phyloP scores from a whole-genome alignment of 2,329 filamentous ascomycete genomes.

The Trichophyton schoenleinii region DNA sequence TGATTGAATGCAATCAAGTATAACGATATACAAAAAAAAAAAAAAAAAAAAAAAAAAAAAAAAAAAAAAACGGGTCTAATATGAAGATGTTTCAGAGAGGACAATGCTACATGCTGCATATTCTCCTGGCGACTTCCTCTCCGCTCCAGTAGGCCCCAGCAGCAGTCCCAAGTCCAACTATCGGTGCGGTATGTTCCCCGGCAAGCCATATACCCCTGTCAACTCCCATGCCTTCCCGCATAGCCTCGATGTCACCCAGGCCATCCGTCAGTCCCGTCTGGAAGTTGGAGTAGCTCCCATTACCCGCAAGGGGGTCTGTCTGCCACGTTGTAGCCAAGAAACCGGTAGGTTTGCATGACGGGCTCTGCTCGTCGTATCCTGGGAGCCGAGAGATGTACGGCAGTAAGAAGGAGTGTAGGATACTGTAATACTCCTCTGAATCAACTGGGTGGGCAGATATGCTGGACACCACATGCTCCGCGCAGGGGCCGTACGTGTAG shows the following conservation, averaged over 20 bases:
- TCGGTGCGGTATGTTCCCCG: constrained; percentile 81
- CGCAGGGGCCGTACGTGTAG: constrained; percentile 42
- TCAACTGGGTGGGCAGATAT: constrained; percentile 23
- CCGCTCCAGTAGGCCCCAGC: constrained; percentile 91
- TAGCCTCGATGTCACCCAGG: constrained; percentile 55
- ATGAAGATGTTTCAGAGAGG: too few relatives aligned
- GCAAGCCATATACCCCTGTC: constrained; percentile 69
- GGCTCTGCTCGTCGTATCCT: constrained; percentile 43
- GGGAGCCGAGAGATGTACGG: constrained; percentile 70
- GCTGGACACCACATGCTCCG: constrained; percentile 27
- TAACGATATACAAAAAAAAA: not conserved
- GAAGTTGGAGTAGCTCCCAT: constrained; percentile 77
- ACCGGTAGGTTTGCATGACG: constrained; percentile 49
- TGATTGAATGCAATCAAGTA: not conserved
- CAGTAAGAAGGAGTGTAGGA: constrained; percentile 54
- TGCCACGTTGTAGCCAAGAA: constrained; percentile 66
- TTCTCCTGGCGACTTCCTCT: constrained; percentile 56
- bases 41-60: not conserved
- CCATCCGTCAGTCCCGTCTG: constrained; percentile 59
- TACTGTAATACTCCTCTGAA: constrained; percentile 39
- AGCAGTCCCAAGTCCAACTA: constrained; percentile 75
- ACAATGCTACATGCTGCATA: constrained; percentile 13
- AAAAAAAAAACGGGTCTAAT: too few relatives aligned
- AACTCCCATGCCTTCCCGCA: constrained; percentile 38
- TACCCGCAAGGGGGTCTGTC: constrained; percentile 63